Evolutionary conservation across 495 filamentous ascomycete genomes (phyloP).

Genomic region (Aspergillus funiculosus): DNA sequence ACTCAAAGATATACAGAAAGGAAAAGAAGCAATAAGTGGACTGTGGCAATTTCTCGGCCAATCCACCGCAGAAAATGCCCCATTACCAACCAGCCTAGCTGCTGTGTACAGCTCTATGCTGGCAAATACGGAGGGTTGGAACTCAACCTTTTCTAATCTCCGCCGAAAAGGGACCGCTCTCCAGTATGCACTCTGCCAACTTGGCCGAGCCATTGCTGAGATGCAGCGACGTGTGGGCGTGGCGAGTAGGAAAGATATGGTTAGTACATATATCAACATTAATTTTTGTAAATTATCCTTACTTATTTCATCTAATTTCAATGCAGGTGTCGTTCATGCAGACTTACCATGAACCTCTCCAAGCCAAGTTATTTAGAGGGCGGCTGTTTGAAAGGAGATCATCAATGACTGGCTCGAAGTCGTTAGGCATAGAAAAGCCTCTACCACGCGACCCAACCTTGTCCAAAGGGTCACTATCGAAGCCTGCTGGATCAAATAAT

Average conservation of each 20-base stretch:
- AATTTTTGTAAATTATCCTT: too few relatives aligned
- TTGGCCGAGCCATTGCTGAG: slow-evolving; percentile 64
- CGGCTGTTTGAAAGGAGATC: slow-evolving; percentile 1
- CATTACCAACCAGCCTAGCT: slow-evolving; percentile 40
- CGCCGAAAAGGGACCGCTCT: slow-evolving; percentile 59
- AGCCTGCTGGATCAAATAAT: slow-evolving; percentile 12
- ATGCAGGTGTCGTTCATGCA: slow-evolving; percentile 24
- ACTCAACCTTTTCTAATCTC: slow-evolving; percentile 62
- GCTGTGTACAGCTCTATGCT: slow-evolving; percentile 75
- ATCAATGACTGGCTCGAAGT: slow-evolving; percentile 2
- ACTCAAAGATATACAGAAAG: slow-evolving; percentile 71
- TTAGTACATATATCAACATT: slow-evolving; percentile 21
- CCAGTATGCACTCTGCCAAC: slow-evolving; percentile 53
- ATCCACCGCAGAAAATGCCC: slow-evolving; percentile 51
- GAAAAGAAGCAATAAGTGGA: slow-evolving; percentile 67
- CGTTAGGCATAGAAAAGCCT: slow-evolving; percentile 26
- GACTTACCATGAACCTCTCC: slow-evolving; percentile 6
- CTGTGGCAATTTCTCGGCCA: slow-evolving; percentile 68
- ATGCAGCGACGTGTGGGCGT: slow-evolving; percentile 71
- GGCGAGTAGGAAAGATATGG: slow-evolving; percentile 59
- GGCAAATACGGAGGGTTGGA: slow-evolving; percentile 83
- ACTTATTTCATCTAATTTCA: slow-evolving; percentile 7
- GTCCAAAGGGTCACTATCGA: slow-evolving; percentile 4
- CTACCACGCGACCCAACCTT: slow-evolving; percentile 31
- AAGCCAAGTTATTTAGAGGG: slow-evolving; percentile 24